A percentile compares a stretch with the other conserved stretches of the same genome.
phyloP scores from a whole-genome alignment of 2,329 filamentous ascomycete species.

The Epichloe sp. region DNA sequence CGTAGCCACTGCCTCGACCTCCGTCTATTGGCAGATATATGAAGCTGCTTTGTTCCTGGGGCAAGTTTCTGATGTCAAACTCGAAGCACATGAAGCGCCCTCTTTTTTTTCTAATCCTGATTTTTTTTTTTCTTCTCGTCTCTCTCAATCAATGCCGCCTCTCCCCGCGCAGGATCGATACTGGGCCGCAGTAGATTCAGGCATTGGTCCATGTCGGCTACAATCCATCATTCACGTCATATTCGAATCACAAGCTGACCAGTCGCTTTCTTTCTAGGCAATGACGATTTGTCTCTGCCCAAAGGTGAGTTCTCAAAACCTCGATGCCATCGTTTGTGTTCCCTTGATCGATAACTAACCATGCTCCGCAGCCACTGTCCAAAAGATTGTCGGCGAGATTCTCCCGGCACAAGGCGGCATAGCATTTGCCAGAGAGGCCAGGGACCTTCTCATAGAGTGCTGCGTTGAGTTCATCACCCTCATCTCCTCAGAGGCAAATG shows the following conservation, averaged over 20 bases:
- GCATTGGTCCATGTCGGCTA: conserved; percentile 3
- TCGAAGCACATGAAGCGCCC: neutral
- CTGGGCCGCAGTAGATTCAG: conserved; percentile 14
- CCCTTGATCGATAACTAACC: conserved; percentile 15
- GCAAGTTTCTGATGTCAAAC: neutral
- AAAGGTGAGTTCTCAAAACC: conserved; percentile 35
- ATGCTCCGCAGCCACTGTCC: conserved; percentile 44
- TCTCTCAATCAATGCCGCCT: conserved; percentile 8
- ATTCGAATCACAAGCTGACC: conserved; percentile 17
- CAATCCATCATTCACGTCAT: neutral
- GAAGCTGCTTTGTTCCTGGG: neutral
- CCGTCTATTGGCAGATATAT: neutral
- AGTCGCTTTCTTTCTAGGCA: conserved; percentile 28
- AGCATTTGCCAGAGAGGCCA: conserved; percentile 86
- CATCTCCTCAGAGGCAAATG: conserved; percentile 96
- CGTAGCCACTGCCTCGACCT: neutral
- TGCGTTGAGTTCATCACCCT: conserved; percentile 99
- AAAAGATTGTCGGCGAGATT: conserved; percentile 88
- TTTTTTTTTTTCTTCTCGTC: neutral
- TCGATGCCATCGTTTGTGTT: neutral
- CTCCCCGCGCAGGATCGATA: conserved; percentile 14
- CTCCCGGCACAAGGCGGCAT: conserved; percentile 62
- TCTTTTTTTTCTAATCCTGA: neutral
- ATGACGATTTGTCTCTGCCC: conserved; percentile 50
- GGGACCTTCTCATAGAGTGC: conserved; percentile 92